Evolutionary conservation across 2,329 filamentous ascomycete genomes (phyloP), one percentile per base, ranked within the genome.

Genomic region (Sphaerulina populicola): DNA sequence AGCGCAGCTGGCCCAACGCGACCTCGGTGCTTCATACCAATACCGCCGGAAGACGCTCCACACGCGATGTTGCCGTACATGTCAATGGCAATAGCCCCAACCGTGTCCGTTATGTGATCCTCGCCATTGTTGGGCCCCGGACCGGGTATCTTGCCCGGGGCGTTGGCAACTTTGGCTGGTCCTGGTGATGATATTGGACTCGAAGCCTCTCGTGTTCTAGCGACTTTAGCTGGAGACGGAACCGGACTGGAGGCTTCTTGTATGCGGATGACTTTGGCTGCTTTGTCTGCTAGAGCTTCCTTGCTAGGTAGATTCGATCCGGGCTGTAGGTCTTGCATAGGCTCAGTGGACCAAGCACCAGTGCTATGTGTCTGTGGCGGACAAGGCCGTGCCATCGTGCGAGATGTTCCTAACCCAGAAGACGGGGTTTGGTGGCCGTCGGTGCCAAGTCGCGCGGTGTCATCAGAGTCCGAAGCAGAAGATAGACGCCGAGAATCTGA

Each of bases 1-100:
- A 98, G 77, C 15, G 93, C 93, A 31, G 93, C 94, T 30, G 93
- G 93, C 0, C 93, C 94, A 56, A 95, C 79, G 33, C 93, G 85
- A 5, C 93, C 94, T 54, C 82, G 81, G 68, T 95, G 90, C 67
- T 98, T 98, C 91, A 98, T 96, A 27, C 93, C 91, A 66, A 98
- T 98, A 1, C 93, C 93, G 5, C 93, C 93, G 12, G 94, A 98
- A 1, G 93, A 98, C 1, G 93, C 95, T 12, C 86, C 93, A 3
- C 91, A 93, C 4, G 94, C 91, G 64, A 98, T 95, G 52, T 85
- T 84, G 12, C 93, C 93, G 60, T 78, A 80, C 44, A 79, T 78
- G 64, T 98, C 93, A 57, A 98, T 83, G 9, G 89, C 93, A 64
- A 98, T 95, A 27, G 90, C 93, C 40, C 94, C 93, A 53, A 98